Conservation (phyloP, 2,329 filamentous ascomycete species). For the Herpomyces periplanetae region DNA sequence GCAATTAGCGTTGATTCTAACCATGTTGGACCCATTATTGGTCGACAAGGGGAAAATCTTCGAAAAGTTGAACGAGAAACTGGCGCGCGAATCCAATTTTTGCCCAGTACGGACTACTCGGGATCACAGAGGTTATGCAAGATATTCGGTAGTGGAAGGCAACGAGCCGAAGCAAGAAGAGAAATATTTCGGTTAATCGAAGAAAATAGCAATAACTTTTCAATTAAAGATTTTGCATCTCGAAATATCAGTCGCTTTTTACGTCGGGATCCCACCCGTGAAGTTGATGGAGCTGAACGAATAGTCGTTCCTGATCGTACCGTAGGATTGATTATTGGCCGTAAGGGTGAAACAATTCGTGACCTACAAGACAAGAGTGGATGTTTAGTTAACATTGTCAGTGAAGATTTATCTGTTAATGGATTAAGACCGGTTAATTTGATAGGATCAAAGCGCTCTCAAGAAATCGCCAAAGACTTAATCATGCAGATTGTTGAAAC, state of each 20-base stretch:
- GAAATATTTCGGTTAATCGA: slow-evolving; percentile 64
- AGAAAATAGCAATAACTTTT: slow-evolving; percentile 20
- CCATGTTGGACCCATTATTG: slow-evolving; percentile 61
- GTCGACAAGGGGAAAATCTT: slow-evolving; percentile 55
- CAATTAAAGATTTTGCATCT: slow-evolving; percentile 10
- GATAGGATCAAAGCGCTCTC: slow-evolving; percentile 34
- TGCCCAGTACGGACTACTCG: slow-evolving; percentile 28
- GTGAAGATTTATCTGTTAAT: slow-evolving; percentile 67
- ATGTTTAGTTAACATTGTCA: slow-evolving; percentile 85
- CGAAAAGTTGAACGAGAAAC: slow-evolving; percentile 48
- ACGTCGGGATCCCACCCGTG: slow-evolving; percentile 5
- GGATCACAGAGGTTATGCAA: slow-evolving; percentile 45
- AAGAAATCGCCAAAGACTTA: slow-evolving; percentile 37
- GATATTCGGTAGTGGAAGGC: slow-evolving; percentile 30
- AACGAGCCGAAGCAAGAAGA: slow-evolving; percentile 33
- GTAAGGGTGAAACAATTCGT: slow-evolving; percentile 63
- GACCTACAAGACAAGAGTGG: slow-evolving; percentile 63
- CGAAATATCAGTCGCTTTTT: slow-evolving; percentile 6
- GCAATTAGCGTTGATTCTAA: slow-evolving; percentile 54
- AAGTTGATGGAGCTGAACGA: slow-evolving; percentile 4
- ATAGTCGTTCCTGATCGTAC: slow-evolving; percentile 85
- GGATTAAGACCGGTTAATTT: slow-evolving; percentile 61
- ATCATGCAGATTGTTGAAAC: slow-evolving; percentile 85
- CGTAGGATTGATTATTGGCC: slow-evolving; percentile 69
- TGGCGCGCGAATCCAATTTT: slow-evolving; percentile 49